Conservation (phyloP, 2,329 filamentous ascomycete genomes). For the Alternaria dauci region DNA sequence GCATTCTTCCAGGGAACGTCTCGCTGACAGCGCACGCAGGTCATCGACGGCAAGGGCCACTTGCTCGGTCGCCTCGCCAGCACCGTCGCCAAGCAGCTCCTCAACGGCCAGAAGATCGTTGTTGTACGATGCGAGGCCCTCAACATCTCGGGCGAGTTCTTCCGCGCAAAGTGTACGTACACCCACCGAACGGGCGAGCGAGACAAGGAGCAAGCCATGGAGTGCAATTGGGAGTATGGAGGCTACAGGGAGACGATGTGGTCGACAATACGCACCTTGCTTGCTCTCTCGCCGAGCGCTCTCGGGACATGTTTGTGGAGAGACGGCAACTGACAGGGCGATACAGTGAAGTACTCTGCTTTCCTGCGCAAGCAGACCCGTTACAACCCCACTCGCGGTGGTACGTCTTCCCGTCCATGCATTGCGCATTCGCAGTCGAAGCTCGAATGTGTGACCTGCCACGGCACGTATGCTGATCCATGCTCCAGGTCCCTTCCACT, state of each 20-base stretch:
- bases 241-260: not conserved
- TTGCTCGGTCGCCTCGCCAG: conserved; percentile 98
- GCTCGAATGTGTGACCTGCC: not conserved
- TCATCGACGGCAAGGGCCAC: conserved; percentile 99
- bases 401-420: conserved; percentile 62
- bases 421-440: not conserved
- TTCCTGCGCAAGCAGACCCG: conserved; percentile 99
- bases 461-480: conserved; percentile 22
- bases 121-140: conserved; percentile 98
- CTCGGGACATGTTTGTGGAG: conserved; percentile 7
- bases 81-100: conserved; percentile 98
- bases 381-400: conserved; percentile 99
- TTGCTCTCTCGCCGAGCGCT: conserved; percentile 19
- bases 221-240: conserved; percentile 10
- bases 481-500: conserved; percentile 92
- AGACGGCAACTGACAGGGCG: conserved; percentile 40
- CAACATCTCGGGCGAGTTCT: conserved; percentile 99
- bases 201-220: conserved; percentile 28
- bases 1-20: conserved; percentile 12
- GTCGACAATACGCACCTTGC: conserved; percentile 17
- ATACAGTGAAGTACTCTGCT: conserved; percentile 98
- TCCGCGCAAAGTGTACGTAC: conserved; percentile 99
- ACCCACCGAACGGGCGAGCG: conserved; percentile 26
- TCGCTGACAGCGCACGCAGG: conserved; percentile 53
- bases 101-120: conserved; percentile 99